Evolutionary conservation across 2,329 filamentous ascomycete species (phyloP).

Genomic region (Cladosporium sp.): DNA sequence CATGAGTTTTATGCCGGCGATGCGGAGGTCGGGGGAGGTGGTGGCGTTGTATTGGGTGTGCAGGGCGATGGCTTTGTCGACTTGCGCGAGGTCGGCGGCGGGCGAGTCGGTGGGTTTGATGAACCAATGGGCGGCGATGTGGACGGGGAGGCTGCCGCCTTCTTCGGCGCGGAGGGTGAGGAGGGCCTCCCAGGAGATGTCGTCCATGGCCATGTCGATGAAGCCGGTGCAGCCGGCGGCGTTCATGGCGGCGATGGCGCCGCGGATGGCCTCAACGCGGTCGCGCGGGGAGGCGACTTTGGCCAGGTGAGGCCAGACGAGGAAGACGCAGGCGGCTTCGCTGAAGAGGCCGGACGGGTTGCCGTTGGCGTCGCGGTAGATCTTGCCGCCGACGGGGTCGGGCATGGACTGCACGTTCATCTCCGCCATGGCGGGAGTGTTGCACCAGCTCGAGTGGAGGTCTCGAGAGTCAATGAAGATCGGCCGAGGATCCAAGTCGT

Average conservation of each 20-base stretch:
- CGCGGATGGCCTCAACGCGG: conserved; percentile 41
- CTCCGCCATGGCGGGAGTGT: conserved; percentile 46
- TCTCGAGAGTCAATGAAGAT: conserved; percentile 54
- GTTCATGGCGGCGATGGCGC: conserved; percentile 46
- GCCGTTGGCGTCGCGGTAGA: conserved; percentile 44
- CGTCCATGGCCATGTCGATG: conserved; percentile 56
- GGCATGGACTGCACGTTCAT: conserved; percentile 43
- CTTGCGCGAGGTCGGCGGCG: conserved; percentile 43
- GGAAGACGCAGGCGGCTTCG: conserved; percentile 49
- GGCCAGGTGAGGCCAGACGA: conserved; percentile 51
- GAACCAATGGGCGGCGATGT: conserved; percentile 53
- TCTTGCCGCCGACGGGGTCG: conserved; percentile 47
- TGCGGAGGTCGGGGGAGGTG: conserved; percentile 42
- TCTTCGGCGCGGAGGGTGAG: conserved; percentile 31
- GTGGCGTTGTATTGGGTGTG: conserved; percentile 38
- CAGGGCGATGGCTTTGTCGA: conserved; percentile 47
- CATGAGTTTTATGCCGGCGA: conserved; percentile 60
- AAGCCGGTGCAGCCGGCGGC: conserved; percentile 49
- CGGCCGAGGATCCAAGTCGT: conserved; percentile 46
- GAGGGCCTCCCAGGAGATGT: conserved; percentile 49
- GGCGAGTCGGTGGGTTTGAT: conserved; percentile 43
- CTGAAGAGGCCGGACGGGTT: conserved; percentile 46
- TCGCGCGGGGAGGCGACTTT: conserved; percentile 44
- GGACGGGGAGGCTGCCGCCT: conserved; percentile 37
- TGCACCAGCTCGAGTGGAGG: conserved; percentile 52